Percentiles rank a stretch among this genome's conserved stretches.
phyloP scores from a whole-genome alignment of 2,329 filamentous ascomycete genomes.

The Bisporella sp. region DNA sequence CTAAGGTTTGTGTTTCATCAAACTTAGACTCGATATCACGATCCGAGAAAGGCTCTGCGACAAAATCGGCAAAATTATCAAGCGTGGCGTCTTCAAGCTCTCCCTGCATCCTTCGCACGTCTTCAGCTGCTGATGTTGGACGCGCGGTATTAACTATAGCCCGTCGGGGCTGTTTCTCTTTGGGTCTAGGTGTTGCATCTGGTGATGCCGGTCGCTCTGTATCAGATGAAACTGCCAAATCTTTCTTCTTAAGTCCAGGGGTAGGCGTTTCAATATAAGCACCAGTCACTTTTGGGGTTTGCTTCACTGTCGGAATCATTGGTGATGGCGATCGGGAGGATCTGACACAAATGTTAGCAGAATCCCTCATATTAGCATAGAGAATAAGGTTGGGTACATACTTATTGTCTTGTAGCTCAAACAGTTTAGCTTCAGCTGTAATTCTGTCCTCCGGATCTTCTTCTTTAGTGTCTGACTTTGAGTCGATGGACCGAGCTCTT shows the following conservation, averaged over 20 bases:
- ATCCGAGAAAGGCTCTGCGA: conserved; percentile 6
- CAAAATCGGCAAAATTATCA: conserved; percentile 17
- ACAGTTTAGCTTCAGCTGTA: conserved; percentile 18
- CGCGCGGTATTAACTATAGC: conserved; percentile 18
- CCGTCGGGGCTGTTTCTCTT: conserved; percentile 1
- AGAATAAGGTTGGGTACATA: conserved; percentile 17
- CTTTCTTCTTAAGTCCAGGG: conserved; percentile 19
- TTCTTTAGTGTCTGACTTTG: conserved; percentile 14
- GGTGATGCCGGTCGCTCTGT: not conserved
- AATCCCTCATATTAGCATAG: not conserved
- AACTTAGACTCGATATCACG: not conserved
- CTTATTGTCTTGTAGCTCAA: conserved; percentile 20
- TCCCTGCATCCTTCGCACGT: conserved; percentile 19
- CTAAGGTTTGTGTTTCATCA: conserved; percentile 25
- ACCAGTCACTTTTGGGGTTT: conserved; percentile 24
- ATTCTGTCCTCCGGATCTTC: conserved; percentile 19
- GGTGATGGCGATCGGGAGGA: conserved; percentile 13
- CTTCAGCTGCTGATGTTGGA: conserved; percentile 18
- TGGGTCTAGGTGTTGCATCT: not conserved
- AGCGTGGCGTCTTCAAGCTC: conserved; percentile 25
- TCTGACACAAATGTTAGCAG: too few relatives aligned
- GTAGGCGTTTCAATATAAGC: conserved; percentile 28
- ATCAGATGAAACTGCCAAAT: conserved; percentile 2
- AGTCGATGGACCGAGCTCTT: too few relatives aligned
- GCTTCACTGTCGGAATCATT: conserved; percentile 13